Evolutionary conservation across 768 basidiomycete species (phyloP), one percentile per base, ranked within the genome.

Genomic region (Auriscalpium microsporum): DNA sequence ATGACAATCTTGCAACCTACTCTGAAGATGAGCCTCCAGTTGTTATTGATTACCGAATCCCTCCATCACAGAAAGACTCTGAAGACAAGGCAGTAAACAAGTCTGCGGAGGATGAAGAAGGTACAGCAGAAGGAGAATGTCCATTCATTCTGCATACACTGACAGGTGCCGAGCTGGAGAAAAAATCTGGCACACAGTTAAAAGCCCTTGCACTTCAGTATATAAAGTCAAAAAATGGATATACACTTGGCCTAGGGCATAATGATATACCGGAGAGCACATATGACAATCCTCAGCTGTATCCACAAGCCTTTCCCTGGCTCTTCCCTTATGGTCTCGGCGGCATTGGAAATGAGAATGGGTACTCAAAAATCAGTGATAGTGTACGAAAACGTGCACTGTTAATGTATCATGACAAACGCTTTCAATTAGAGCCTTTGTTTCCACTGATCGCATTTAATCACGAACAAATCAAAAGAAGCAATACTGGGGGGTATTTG

Each of bases 301-400:
- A 71, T 59, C 71, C 74, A 1, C 60, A 65, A 16, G 71, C 71
- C 69, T 73, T 71, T 62, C 72, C 72, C 0, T 75, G 73, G 71
- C 55, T 75, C 1, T 76, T 71, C 58, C 74, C 73, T 0, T 75
- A 75, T 63, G 72, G 75, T 0, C 19, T 59, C 9, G 75, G 73
- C 7, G 72, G 71, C 0, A 63, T 74, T 11, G 71, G 69, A 8
- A 54, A 64, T 61, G 19, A 46, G 9, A 36, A 34, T 8, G 7
- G 48, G 36, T 17, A 10, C 10, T 23, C 48, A 34, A 38, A 48
- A 36, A 49, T 72, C 0, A 67, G 66, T 3, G 62, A 65, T 16
- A 45, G n/a, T 72, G 72, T 40, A 71, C 69, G 19, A 52, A 55
- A 17, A 45, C 60, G 14, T 48, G 46, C 16, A 14, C 19, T 72